Evolutionary conservation across 352 stramenopile genomes (phyloP).

Genomic region (Globisporangium polare): DNA sequence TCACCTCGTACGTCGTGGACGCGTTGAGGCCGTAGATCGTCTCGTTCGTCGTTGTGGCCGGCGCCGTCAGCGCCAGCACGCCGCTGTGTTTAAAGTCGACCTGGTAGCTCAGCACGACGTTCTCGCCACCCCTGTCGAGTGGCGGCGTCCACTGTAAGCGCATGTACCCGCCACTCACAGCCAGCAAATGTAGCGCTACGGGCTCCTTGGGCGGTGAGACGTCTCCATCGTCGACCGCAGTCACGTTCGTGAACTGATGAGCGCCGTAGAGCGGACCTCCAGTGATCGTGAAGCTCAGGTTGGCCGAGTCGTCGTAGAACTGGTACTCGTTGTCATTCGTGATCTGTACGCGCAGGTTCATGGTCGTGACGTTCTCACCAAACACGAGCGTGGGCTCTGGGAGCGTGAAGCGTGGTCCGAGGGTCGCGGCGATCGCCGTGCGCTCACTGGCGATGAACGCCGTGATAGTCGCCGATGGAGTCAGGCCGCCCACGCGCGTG

Average conservation of each 20-base stretch:
- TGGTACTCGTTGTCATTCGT: conserved; percentile 40
- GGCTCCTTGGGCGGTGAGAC: conserved; percentile 45
- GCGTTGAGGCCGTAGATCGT: conserved; percentile 38
- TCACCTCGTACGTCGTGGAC: conserved; percentile 44
- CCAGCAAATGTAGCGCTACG: conserved; percentile 20
- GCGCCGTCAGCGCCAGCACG: conserved; percentile 6
- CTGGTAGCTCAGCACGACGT: conserved; percentile 25
- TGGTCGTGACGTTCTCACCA: conserved; percentile 18
- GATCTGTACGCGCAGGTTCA: conserved; percentile 27
- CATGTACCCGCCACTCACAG: conserved; percentile 37
- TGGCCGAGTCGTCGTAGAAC: conserved; percentile 31
- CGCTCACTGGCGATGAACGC: conserved; percentile 14
- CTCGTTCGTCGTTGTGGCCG: conserved; percentile 4
- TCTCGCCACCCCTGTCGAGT: conserved; percentile 28
- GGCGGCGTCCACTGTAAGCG: conserved; percentile 38
- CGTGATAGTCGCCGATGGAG: conserved; percentile 27
- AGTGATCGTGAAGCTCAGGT: conserved; percentile 36
- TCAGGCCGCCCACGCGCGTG: conserved; percentile 22
- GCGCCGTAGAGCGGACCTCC: conserved; percentile 26
- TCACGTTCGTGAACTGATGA: conserved; percentile 22
- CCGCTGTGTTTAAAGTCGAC: conserved; percentile 21
- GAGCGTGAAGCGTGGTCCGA: conserved; percentile 28
- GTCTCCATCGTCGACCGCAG: conserved; percentile 47
- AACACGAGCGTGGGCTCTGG: conserved; percentile 29
- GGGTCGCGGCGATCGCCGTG: no score